These are phyloP conservation scores for Penicillium roqueforti DNA, from an alignment of 495 filamentous ascomycete species.

Conservation along the genomic window DNA sequence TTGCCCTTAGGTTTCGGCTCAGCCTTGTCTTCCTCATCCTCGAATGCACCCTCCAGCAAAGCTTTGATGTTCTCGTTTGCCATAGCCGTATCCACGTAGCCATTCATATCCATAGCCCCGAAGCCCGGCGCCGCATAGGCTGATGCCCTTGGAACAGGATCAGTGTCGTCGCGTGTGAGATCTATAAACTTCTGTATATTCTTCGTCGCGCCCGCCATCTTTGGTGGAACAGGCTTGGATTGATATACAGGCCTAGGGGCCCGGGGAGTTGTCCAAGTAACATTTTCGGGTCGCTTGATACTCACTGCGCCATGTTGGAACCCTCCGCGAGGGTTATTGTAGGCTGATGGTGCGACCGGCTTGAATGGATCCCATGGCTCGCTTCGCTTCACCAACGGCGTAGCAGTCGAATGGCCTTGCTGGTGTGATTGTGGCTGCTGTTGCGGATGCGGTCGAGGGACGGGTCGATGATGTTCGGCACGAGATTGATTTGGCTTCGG, in stretches of 20 bases:
- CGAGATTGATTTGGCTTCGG: constrained; percentile 46
- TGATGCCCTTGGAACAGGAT: constrained; percentile 3
- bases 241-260: constrained; percentile 41
- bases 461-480: constrained; percentile 46
- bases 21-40: constrained; percentile 68
- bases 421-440: constrained; percentile 14
- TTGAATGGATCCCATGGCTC: constrained; percentile 43
- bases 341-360: constrained; percentile 40
- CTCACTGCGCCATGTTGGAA: constrained; percentile 29
- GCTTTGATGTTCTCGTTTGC: constrained; percentile 84
- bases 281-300: constrained; percentile 45
- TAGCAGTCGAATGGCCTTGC: constrained; percentile 13
- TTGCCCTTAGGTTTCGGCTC: constrained; percentile 51
- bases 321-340: constrained; percentile 32
- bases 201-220: constrained; percentile 32
- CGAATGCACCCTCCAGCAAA: constrained; percentile 79
- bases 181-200: constrained; percentile 44
- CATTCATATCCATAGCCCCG: constrained; percentile 51
- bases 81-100: constrained; percentile 72
- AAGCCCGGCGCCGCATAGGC: constrained; percentile 24
- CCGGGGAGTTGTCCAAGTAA: constrained; percentile 36
- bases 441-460: constrained; percentile 18
- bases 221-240: constrained; percentile 39
- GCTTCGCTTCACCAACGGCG: constrained; percentile 25
- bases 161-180: constrained; percentile 34